A percentile compares a stretch with the other conserved stretches of the same genome.
Conservation (phyloP, 176 grass and related monocot species). For the Microstegium vimineum region DNA sequence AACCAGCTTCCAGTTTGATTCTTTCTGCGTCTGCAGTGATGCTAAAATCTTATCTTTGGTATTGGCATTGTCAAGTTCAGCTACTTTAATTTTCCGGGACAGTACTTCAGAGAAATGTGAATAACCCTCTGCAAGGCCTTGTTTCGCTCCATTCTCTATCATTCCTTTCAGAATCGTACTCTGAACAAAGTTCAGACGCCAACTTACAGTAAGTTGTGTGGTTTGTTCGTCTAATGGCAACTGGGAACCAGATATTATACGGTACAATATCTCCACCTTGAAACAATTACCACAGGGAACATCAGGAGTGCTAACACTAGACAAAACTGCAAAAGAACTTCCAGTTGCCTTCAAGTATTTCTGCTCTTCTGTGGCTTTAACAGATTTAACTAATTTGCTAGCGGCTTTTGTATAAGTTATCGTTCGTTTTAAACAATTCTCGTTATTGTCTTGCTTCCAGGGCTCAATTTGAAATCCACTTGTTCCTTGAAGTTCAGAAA, state of each 20-base stretch:
- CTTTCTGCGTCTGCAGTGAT: slow-evolving; percentile 61
- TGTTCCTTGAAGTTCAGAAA: slow-evolving; percentile 76
- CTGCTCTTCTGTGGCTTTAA: slow-evolving; percentile 81
- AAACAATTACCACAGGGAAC: slow-evolving; percentile 84
- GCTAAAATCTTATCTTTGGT: slow-evolving; percentile 78
- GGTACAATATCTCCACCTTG: slow-evolving; percentile 66
- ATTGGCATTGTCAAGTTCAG: slow-evolving; percentile 49
- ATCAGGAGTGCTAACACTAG: slow-evolving; percentile 70
- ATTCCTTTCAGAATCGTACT: slow-evolving; percentile 95
- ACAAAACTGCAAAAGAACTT: slow-evolving; percentile 59
- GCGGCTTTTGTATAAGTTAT: slow-evolving; percentile 78
- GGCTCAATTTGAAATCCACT: slow-evolving; percentile 53
- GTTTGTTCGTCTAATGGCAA: slow-evolving; percentile 53
- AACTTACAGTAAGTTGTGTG: slow-evolving; percentile 68
- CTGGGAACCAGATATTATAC: slow-evolving; percentile 61
- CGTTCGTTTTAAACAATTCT: slow-evolving; percentile 67
- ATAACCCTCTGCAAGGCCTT: slow-evolving; percentile 80
- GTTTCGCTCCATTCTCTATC: slow-evolving; percentile 84
- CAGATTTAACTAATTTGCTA: slow-evolving; percentile 84
- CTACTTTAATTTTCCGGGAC: slow-evolving; percentile 61
- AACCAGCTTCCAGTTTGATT: slow-evolving; percentile 70
- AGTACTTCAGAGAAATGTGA: slow-evolving; percentile 70
- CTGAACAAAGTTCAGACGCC: slow-evolving; percentile 79
- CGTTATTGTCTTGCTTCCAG: slow-evolving; percentile 59
- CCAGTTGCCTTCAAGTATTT: slow-evolving; percentile 67